Percentiles rank a stretch among this genome's conserved stretches.
These are phyloP conservation scores for Raffaelea arxii DNA, from an alignment of 2,329 filamentous ascomycete genomes.

Conservation along the genomic window DNA sequence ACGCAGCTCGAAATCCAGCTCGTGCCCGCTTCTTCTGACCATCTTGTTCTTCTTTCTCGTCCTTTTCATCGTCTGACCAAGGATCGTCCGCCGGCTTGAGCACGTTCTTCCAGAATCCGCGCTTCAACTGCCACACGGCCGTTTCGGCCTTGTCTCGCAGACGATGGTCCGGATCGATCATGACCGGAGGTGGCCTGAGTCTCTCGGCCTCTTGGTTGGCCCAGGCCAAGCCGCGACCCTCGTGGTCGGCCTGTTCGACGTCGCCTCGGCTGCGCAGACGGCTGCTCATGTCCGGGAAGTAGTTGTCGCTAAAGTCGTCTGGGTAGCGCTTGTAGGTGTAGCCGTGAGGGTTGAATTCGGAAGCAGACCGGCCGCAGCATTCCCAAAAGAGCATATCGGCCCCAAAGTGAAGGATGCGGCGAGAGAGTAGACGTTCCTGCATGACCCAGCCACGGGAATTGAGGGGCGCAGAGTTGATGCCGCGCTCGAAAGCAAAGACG, in stretches of 20 bases:
- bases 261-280: background rate
- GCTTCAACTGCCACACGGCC: background rate
- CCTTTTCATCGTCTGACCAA: background rate
- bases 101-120: slow-evolving; percentile 1
- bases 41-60: background rate
- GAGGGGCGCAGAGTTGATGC: background rate
- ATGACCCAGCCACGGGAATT: slow-evolving; percentile 9
- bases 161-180: background rate
- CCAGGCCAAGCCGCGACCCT: background rate
- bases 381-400: slow-evolving; percentile 1
- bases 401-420: slow-evolving; percentile 2
- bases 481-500: background rate
- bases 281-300: background rate
- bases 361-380: background rate
- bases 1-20: background rate
- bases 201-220: background rate
- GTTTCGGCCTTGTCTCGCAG: too few species aligned
- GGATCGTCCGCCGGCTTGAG: background rate
- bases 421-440: slow-evolving; percentile 10
- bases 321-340: background rate
- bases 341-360: background rate
- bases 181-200: background rate
- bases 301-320: background rate
- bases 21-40: background rate
- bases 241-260: background rate